Percentiles rank a stretch among this genome's conserved stretches.
These are phyloP conservation scores for Rhizopogon vinicolor DNA, from an alignment of 768 basidiomycete genomes.

Conservation along the genomic window DNA sequence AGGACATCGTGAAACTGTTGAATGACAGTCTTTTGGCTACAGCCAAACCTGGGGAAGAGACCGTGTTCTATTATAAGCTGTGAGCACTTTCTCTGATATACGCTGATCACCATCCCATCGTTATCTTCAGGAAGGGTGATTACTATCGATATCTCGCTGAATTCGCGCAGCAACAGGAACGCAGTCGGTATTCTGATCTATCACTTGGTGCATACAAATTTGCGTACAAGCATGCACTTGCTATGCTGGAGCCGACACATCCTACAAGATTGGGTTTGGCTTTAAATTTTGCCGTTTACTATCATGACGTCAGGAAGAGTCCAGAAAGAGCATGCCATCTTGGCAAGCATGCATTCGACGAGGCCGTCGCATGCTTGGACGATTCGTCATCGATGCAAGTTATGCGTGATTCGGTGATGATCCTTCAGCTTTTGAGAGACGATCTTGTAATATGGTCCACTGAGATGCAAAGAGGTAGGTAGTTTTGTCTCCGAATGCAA, in stretches of 20 bases:
- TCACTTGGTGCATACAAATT: conserved; percentile 83
- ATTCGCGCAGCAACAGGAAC: conserved; percentile 68
- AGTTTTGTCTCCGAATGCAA: conserved; percentile 1
- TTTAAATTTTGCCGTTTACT: conserved; percentile 93
- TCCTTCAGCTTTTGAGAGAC: conserved; percentile 77
- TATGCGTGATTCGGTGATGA: conserved; percentile 74
- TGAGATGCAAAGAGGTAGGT: conserved; percentile 55
- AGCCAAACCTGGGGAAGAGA: conserved; percentile 74
- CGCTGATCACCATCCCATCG: conserved; percentile 7
- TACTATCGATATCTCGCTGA: conserved; percentile 91
- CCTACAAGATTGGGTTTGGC: conserved; percentile 86
- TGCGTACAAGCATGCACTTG: conserved; percentile 78
- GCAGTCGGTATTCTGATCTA: conserved; percentile 63
- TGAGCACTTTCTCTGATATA: conserved; percentile 27
- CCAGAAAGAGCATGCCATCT: conserved; percentile 85
- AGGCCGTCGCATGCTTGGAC: conserved; percentile 69
- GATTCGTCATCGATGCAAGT: conserved; percentile 36
- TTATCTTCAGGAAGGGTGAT: conserved; percentile 68
- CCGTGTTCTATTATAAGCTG: conserved; percentile 91
- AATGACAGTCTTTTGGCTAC: conserved; percentile 53
- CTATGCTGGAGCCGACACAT: conserved; percentile 72
- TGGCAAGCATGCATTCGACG: conserved; percentile 90
- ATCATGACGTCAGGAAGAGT: conserved; percentile 80
- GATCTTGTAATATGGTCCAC: conserved; percentile 84
- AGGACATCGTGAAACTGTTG: conserved; percentile 71